Conservation (phyloP, 2,329 filamentous ascomycete species). For the Beauveria sp. region DNA sequence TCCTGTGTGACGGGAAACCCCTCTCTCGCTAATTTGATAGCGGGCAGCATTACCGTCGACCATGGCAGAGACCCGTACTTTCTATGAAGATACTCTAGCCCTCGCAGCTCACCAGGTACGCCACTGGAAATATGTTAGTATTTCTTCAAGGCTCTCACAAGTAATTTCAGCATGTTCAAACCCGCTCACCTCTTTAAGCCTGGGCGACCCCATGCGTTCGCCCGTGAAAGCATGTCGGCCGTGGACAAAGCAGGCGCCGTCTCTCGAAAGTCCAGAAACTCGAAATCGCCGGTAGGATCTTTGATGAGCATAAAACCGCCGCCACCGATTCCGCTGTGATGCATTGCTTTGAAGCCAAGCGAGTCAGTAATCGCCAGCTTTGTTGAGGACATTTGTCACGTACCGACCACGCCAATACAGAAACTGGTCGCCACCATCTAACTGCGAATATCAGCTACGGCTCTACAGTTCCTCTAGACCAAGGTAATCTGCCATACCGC, state of each 20-base stretch:
- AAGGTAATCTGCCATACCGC: conserved; percentile 44
- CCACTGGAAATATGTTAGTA: conserved; percentile 49
- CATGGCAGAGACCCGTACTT: conserved; percentile 58
- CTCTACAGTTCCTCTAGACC: no score
- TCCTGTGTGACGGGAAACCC: conserved; percentile 68
- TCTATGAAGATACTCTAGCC: conserved; percentile 64
- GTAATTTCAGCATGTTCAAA: no score
- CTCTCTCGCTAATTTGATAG: conserved; percentile 63
- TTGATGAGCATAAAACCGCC: conserved; percentile 72
- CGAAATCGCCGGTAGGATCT: conserved; percentile 56
- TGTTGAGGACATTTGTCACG: conserved; percentile 45
- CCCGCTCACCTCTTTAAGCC: neutral
- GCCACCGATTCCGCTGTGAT: conserved; percentile 64
- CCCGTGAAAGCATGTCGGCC: conserved; percentile 72
- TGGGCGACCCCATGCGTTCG: conserved; percentile 45
- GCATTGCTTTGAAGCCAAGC: conserved; percentile 55
- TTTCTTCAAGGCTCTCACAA: no score
- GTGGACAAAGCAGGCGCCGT: conserved; percentile 71
- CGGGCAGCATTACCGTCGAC: conserved; percentile 59
- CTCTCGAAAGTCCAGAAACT: conserved; percentile 80
- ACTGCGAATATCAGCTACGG: neutral
- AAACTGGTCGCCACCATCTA: neutral
- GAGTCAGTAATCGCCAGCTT: conserved; percentile 26
- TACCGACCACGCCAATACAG: neutral
- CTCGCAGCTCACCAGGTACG: conserved; percentile 63